These are phyloP conservation scores for Dactylorhiza incarnata DNA, from an alignment of 106 monocot genomes.

Conservation along the genomic window DNA sequence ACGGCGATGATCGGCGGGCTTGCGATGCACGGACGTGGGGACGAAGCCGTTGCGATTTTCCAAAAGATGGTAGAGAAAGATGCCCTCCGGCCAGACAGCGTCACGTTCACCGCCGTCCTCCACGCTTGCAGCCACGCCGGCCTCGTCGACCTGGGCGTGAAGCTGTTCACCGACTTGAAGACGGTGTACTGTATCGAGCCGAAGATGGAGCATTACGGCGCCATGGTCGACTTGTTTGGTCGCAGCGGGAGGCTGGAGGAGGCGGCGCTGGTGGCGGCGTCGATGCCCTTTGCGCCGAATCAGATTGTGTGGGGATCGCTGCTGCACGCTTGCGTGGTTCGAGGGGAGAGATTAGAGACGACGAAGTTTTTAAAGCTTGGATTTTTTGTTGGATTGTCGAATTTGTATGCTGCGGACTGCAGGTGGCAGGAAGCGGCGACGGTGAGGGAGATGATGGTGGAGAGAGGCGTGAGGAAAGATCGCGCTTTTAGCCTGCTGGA, in stretches of 20 bases:
- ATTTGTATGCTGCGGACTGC: conserved; percentile 11
- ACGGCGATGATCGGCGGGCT: conserved; percentile 41
- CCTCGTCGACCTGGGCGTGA: conserved; percentile 23
- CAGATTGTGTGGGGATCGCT: conserved; percentile 19
- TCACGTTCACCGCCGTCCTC: conserved; percentile 34
- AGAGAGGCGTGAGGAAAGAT: conserved; percentile 18
- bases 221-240: conserved; percentile 25
- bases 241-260: conserved; percentile 16
- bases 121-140: conserved; percentile 47
- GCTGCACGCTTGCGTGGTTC: conserved; percentile 15
- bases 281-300: conserved; percentile 26
- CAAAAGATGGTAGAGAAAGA: conserved; percentile 15
- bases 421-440: conserved; percentile 15
- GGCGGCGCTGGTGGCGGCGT: conserved; percentile 8
- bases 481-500: conserved; percentile 17
- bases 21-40: conserved; percentile 33
- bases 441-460: conserved; percentile 19
- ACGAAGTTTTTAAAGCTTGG: conserved; percentile 4
- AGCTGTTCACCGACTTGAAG: conserved; percentile 28
- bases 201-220: conserved; percentile 34
- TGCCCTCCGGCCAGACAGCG: conserved; percentile 21
- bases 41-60: conserved; percentile 29
- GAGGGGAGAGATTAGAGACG: conserved; percentile 11
- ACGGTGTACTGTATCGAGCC: conserved; percentile 15
- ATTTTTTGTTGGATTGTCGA: conserved; percentile 20